Evolutionary conservation across 208 protist genomes (phyloP), one percentile per base, ranked within the genome.

Genomic region (Borovskyia barvae): DNA sequence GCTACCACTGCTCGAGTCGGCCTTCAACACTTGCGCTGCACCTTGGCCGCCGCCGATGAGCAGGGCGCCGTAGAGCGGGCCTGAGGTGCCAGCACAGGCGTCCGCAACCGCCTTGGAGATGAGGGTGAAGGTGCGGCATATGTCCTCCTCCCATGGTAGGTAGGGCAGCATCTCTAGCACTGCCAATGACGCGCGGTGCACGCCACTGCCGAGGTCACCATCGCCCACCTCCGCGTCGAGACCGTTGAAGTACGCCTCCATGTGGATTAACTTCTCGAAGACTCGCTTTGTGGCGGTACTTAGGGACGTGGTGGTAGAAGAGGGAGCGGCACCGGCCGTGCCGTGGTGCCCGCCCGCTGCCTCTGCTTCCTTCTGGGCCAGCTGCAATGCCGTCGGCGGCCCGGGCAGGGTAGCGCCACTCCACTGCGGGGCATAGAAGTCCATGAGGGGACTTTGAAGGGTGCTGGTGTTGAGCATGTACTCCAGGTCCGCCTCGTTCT

Each of bases 191-290:
- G 75, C 67, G 53, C 82, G 75, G 49, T 66, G 62, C 11, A 83
- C 76, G 28, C 82, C 77, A 54, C 71, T 85, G 57, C 82, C 82
- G 33, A 83, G 57, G 56, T 89, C 82, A 5, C 82, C 82, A 46
- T 89, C 82, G 8, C 78, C 82, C 0, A 89, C 82, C 12, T 60
- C 74, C 11, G 77, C 82, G 51, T 89, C 82, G 32, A 89, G 64
- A 3, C 24, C 45, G 64, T 89, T 89, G 46, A 85, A 71, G 24
- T 67, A 48, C 3, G 72, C 64, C 46, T 83, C 72, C 22, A 35
- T 63, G 3, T 24, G 54, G 20, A 52, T 30, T 14, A 88, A 45
- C 12, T 52, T 54, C n/a, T 60, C 29, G 22, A 85, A 85, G 32
- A 85, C 43, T 5, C 32, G 39, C 35, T 63, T 60, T 20, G 59